Conservation (phyloP, 257 asterid species). For the Solanum ossicruentum region DNA sequence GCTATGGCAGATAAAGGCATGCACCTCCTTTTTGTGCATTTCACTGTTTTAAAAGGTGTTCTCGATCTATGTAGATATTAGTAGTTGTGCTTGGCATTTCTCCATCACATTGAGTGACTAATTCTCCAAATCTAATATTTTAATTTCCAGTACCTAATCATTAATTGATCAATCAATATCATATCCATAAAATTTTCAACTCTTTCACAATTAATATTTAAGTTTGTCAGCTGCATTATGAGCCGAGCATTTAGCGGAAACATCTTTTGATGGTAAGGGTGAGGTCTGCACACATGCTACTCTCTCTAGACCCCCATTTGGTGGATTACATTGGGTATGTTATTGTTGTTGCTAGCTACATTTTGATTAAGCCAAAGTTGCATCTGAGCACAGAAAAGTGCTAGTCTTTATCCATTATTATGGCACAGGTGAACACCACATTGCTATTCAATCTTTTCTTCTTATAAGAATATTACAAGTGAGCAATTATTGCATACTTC, state of each 20-base stretch:
- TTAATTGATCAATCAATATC: background rate
- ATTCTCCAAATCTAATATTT: background rate
- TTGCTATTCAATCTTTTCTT: too few species aligned
- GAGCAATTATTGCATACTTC: too few species aligned
- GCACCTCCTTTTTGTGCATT: background rate
- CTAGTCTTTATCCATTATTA: too few species aligned
- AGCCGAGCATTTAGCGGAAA: background rate
- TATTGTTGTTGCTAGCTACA: background rate
- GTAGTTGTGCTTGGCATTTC: background rate
- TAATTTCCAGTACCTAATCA: background rate
- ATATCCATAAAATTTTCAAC: background rate
- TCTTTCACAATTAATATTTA: background rate
- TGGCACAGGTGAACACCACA: too few species aligned
- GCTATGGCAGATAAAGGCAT: background rate
- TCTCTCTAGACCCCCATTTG: too few species aligned
- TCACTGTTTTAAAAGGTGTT: background rate
- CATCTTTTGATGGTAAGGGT: background rate
- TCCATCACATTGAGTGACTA: background rate
- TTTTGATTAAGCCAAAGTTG: background rate
- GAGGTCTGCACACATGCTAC: background rate
- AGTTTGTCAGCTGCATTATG: background rate
- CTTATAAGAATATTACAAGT: too few species aligned
- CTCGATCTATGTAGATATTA: background rate
- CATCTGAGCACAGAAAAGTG: background rate
- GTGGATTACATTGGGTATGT: background rate